Evolutionary conservation across 2,329 filamentous ascomycete genomes (phyloP), one percentile per base, ranked within the genome.

Genomic region (Ophiocordyceps camponoti-floridani): DNA sequence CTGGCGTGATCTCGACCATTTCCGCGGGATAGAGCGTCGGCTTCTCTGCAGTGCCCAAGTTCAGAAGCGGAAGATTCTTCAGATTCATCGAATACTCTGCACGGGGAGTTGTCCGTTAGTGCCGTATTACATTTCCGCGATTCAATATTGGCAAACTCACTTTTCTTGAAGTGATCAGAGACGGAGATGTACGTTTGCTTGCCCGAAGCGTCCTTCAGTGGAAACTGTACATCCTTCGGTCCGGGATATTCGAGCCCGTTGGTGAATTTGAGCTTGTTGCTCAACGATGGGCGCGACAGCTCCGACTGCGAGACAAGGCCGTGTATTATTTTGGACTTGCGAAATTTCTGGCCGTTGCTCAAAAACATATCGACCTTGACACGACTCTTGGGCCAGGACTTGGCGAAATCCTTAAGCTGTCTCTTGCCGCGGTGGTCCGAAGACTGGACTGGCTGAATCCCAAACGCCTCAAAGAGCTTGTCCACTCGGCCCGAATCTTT

Each of bases 1-100:
- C 82, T 1, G 73, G 67, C 9, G 76, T 55, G 3, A 91, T 69
- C 4, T 64, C 58, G 49, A 82, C 78, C 6, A 78, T 63, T 56
- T 88, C 81, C 0, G 75, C 72, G 0, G 83, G 82, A 35, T 84
- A 60, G 51, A 82, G 85, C 0, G 66, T 67, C 0, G 82, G 79
- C 11, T 69, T 72, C 1, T 64, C 59, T 0, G 54, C 53, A 11
- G 60, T 74, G 2, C 82, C 82, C 11, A 81, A 66, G 53, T 88
- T 86, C 49, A 88, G 58, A 1, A 85, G 66, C 0, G 82, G 79
- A 4, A 70, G 58, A 2, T 65, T 53, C 13, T 67, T 47, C 1
- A 64, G 47, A 0, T 41, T 53, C 1, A 60, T 45, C 0, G 51
- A 49, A 38, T 68, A 70, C 43, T 60, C 62, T 66, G 30, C 10